A percentile compares a stretch with the other conserved stretches of the same genome.
Evolutionary conservation across 768 basidiomycete species (phyloP).

Genomic region (Pleurotus platypus): DNA sequence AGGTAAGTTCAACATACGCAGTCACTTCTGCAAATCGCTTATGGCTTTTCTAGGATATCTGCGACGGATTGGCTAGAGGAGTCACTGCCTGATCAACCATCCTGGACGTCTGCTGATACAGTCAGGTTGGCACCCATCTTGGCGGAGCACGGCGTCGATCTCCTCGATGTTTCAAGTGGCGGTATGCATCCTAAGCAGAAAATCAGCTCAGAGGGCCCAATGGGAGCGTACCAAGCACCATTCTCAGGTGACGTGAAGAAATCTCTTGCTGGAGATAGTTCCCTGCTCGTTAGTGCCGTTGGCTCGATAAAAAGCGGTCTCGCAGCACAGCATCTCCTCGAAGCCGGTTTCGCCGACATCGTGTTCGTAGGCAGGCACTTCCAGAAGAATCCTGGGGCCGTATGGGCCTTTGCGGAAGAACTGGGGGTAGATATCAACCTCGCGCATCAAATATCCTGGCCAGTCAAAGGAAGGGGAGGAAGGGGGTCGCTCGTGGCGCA

Average conservation of each 20-base stretch:
- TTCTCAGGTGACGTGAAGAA: conserved; percentile 51
- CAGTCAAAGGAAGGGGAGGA: conserved; percentile 34
- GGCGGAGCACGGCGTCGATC: conserved; percentile 51
- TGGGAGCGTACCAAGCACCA: conserved; percentile 16
- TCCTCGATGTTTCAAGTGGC: conserved; percentile 57
- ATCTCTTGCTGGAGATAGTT: conserved; percentile 30
- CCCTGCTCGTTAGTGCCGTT: conserved; percentile 40
- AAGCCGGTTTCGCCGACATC: conserved; percentile 57
- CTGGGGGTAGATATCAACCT: conserved; percentile 43
- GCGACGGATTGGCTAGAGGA: conserved; percentile 60
- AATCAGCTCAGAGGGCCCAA: not conserved
- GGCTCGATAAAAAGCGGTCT: conserved; percentile 54
- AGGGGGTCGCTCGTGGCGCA: not conserved
- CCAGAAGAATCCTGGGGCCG: conserved; percentile 54
- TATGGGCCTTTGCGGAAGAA: conserved; percentile 54
- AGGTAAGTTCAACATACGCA: conserved; percentile 28
- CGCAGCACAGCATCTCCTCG: conserved; percentile 54
- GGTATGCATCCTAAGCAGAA: conserved; percentile 35
- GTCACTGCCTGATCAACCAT: conserved; percentile 41
- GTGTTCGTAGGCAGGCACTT: conserved; percentile 52
- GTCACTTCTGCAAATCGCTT: not conserved
- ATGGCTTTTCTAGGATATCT: conserved; percentile 30
- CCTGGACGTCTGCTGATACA: conserved; percentile 57
- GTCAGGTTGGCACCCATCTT: conserved; percentile 45
- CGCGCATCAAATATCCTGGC: conserved; percentile 57